Conservation (phyloP, 306 rosid genomes). For the Cicer yamashitae region DNA sequence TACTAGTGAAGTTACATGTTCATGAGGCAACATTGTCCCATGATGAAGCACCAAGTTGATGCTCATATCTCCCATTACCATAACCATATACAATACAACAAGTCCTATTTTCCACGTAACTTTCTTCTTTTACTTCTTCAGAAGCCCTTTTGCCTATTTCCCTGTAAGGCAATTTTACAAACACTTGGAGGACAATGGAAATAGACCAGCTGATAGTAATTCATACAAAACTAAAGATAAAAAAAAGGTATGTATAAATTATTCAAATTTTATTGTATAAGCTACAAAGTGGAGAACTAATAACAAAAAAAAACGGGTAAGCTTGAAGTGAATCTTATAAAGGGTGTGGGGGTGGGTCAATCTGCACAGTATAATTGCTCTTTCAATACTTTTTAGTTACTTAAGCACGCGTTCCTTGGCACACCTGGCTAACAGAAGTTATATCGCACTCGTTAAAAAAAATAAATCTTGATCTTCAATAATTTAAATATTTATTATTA, state of each 20-base stretch:
- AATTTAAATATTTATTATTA: too few relatives aligned
- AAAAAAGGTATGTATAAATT: neutral
- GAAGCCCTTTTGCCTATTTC: neutral
- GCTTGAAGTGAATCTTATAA: neutral
- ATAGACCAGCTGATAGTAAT: neutral
- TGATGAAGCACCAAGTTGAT: constrained; percentile 52
- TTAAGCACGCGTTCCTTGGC: too few relatives aligned
- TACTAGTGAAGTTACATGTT: constrained; percentile 33
- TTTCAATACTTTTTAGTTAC: too few relatives aligned
- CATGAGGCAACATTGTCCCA: constrained; percentile 53
- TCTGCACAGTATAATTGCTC: too few relatives aligned
- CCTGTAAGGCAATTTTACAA: constrained; percentile 51
- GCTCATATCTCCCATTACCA: constrained; percentile 10
- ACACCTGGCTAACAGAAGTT: too few relatives aligned
- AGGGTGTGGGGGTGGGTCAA: neutral
- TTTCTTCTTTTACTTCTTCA: neutral
- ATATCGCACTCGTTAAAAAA: too few relatives aligned
- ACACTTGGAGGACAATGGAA: constrained; percentile 46
- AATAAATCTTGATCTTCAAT: too few relatives aligned
- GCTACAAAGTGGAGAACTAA: too few relatives aligned
- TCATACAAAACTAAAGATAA: neutral
- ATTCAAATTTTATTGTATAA: neutral
- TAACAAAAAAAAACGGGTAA: neutral
- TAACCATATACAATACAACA: neutral
- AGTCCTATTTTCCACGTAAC: neutral